These are phyloP conservation scores for Pseudocercospora fuligena DNA, from an alignment of 2,329 filamentous ascomycete species.

Conservation along the genomic window DNA sequence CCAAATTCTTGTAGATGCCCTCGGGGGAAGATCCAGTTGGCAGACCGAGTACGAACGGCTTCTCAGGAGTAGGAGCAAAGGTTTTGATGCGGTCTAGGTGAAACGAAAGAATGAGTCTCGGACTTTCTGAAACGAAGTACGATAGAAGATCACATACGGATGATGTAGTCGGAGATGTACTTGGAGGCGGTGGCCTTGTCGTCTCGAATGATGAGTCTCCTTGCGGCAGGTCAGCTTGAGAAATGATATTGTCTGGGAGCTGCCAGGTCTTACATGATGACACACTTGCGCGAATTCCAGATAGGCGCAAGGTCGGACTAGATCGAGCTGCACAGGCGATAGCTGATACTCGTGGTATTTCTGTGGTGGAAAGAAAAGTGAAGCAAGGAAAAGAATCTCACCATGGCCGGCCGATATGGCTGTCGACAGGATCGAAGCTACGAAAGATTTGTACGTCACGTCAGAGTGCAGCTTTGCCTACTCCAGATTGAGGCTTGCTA, in stretches of 20 bases:
- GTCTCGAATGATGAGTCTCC: constrained; percentile 84
- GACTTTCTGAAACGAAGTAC: constrained; percentile 3
- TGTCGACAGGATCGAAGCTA: constrained; percentile 7
- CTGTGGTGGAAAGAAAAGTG: not conserved
- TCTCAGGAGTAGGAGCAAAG: constrained; percentile 72
- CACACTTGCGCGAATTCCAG: not conserved
- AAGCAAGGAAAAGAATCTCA: constrained; percentile 17
- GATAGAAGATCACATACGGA: constrained; percentile 56
- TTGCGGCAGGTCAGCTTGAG: constrained; percentile 43
- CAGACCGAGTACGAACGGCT: constrained; percentile 80
- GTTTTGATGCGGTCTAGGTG: constrained; percentile 73
- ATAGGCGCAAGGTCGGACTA: constrained; percentile 1
- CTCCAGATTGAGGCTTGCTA: not conserved
- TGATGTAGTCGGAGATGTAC: constrained; percentile 82
- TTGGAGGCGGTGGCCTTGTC: constrained; percentile 69
- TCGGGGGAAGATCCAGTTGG: constrained; percentile 84
- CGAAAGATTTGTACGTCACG: constrained; percentile 11
- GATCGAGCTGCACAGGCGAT: not conserved
- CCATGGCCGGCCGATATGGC: constrained; percentile 3
- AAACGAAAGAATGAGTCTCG: constrained; percentile 6
- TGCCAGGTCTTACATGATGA: constrained; percentile 25
- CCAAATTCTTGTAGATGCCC: constrained; percentile 76
- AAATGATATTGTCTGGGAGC: not conserved
- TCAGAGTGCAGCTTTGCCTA: constrained; percentile 16
- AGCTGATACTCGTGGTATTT: not conserved